These are phyloP conservation scores for Dactylellina haptotyla DNA, from an alignment of 2,329 filamentous ascomycete species.

Conservation along the genomic window DNA sequence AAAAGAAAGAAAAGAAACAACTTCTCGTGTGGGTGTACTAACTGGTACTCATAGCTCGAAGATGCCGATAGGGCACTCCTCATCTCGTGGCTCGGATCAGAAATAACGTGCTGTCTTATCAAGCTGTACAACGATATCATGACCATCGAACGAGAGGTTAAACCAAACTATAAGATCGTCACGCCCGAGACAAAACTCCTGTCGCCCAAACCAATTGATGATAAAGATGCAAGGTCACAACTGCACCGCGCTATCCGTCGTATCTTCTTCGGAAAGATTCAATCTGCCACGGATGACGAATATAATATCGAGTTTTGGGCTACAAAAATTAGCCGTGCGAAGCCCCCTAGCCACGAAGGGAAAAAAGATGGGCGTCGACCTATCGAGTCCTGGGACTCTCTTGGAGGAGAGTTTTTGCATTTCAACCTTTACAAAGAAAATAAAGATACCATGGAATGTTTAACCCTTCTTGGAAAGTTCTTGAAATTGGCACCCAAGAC, in stretches of 20 bases:
- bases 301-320: conserved; percentile 47
- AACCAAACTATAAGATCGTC: conserved; percentile 68
- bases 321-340: conserved; percentile 59
- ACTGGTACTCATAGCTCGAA: conserved; percentile 28
- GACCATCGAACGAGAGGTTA: conserved; percentile 60
- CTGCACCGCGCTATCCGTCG: conserved; percentile 76
- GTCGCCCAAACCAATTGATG: conserved; percentile 67
- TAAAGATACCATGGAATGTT: conserved; percentile 92
- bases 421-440: conserved; percentile 97
- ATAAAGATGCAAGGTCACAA: conserved; percentile 71
- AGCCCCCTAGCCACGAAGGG: conserved; percentile 55
- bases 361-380: conserved; percentile 46
- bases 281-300: conserved; percentile 72
- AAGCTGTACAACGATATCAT: conserved; percentile 64
- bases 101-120: conserved; percentile 66
- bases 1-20: not conserved
- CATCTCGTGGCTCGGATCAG: conserved; percentile 66
- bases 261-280: conserved; percentile 80
- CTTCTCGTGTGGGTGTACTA: not conserved
- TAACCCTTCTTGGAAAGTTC: conserved; percentile 78
- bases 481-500: conserved; percentile 73
- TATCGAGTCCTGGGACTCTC: conserved; percentile 46
- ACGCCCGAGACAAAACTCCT: conserved; percentile 68
- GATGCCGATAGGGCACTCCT: conserved; percentile 64
- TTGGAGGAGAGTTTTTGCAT: conserved; percentile 80